A percentile compares a stretch with the other conserved stretches of the same genome.
Evolutionary conservation across 2,329 filamentous ascomycete genomes (phyloP).

Genomic region (Talaromyces piceae): DNA sequence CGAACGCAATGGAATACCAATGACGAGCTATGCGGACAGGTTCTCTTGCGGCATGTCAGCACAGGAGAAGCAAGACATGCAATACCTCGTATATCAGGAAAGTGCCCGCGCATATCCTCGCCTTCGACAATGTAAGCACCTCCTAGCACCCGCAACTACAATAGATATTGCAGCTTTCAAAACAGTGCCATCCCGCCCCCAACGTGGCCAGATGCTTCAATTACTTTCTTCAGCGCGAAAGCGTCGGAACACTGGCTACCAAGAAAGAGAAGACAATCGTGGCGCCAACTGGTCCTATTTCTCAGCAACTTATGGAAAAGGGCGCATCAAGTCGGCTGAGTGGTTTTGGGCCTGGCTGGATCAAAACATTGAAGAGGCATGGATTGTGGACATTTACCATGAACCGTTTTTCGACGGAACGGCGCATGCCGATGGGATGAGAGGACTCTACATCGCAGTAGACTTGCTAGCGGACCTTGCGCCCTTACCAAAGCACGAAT

Average conservation of each 20-base stretch:
- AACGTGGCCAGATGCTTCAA: background rate
- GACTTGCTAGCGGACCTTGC: constrained; percentile 10
- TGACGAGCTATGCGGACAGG: background rate
- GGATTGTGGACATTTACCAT: constrained; percentile 21
- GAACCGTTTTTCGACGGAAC: constrained; percentile 26
- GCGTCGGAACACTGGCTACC: background rate
- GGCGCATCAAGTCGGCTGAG: constrained; percentile 8
- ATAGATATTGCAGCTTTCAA: background rate
- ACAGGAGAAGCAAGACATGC: background rate
- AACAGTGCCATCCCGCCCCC: constrained; percentile 8
- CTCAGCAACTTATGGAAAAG: background rate
- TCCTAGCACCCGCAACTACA: constrained; percentile 5
- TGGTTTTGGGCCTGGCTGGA: constrained; percentile 21
- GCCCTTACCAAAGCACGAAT: background rate
- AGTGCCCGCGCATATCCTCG: constrained; percentile 14
- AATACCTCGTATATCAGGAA: constrained; percentile 13
- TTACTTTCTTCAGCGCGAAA: background rate
- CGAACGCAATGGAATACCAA: background rate
- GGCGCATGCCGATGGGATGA: constrained; percentile 22
- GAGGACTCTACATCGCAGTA: constrained; percentile 16
- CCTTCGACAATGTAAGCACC: constrained; percentile 11
- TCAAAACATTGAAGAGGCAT: constrained; percentile 12
- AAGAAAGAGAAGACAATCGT: background rate
- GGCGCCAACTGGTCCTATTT: background rate
- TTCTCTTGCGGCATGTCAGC: constrained; percentile 2